Evolutionary conservation across 2,329 filamentous ascomycete species (phyloP).

Genomic region (Colletotrichum godetiae): DNA sequence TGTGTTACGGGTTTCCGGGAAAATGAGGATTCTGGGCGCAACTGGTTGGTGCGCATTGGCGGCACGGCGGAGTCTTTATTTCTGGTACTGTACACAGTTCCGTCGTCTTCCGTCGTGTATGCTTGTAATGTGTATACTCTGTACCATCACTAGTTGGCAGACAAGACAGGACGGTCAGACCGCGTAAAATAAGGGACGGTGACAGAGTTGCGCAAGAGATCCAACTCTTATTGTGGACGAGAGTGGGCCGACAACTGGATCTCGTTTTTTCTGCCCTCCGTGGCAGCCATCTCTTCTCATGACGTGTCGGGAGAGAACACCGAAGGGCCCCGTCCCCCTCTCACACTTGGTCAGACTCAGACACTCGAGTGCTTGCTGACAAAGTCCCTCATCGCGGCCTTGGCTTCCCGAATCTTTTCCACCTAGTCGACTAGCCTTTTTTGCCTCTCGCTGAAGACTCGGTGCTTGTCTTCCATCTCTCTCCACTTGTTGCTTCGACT

Average conservation of each 20-base stretch:
- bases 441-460: constrained; percentile 34
- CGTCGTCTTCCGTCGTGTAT: constrained; percentile 1
- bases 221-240: constrained; percentile 27
- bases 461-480: constrained; percentile 12
- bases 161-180: not conserved
- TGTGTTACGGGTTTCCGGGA: constrained; percentile 8
- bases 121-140: not conserved
- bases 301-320: constrained; percentile 30
- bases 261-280: constrained; percentile 7
- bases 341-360: constrained; percentile 7
- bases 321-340: constrained; percentile 19
- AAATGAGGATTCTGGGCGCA: not conserved
- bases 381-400: constrained; percentile 22
- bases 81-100: not conserved
- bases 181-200: not conserved
- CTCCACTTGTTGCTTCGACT: constrained; percentile 3
- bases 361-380: constrained; percentile 21
- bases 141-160: not conserved
- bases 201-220: constrained; percentile 5
- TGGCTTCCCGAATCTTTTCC: constrained; percentile 14
- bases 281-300: not conserved
- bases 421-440: not conserved
- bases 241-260: constrained; percentile 26
- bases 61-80: not conserved
- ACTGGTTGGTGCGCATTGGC: constrained; percentile 18